Evolutionary conservation across 441 rosid genomes (phyloP), one percentile per base, ranked within the genome.

Genomic region (Bocquillonia castaneifolia): DNA sequence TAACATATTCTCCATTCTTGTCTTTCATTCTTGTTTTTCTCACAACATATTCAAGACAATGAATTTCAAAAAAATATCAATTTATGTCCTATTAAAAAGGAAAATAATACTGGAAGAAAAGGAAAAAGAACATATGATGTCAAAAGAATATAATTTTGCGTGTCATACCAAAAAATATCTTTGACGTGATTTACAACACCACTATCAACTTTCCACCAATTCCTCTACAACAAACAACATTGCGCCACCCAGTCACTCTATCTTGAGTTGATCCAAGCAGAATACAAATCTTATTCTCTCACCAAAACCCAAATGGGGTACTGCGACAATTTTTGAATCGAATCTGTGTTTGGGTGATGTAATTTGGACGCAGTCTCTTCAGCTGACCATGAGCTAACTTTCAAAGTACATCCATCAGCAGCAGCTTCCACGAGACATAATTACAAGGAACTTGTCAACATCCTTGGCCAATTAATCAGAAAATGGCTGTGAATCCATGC

Each of bases 401-500:
- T 52, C 42, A 7, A 13, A 10, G 44, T 58, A 52, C 23, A 52
- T 29, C 42, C 66, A 36, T 36, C 26, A 9, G 51, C 50, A 1
- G 44, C 13, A 36, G 28, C 45, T 36, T 42, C 14, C 7, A 29
- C 45, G 10, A 9, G 8, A 22, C 15, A 31, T 34, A 45, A 20
- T 51, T 51, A 2, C 26, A 29, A 2, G 31, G 7, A 50, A 3
- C 20, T 10, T 3, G 14, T 20, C 26, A 10, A 36, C 10, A 17
- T 15, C 8, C 39, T 37, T 18, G 10, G 47, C 74, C 45, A 45
- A 32, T 77, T 72, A 91, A 68, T 91, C 96, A 5, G 85, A 71
- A 75, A 78, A 85, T 6, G 97, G 97, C 64, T 80, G 88, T 0
- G 89, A 78, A 69, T 94, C 99, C 97, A 94, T 86, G 83, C 97